These are phyloP conservation scores for Aureobasidium melanogenum DNA, from an alignment of 2,329 filamentous ascomycete genomes.

Conservation along the genomic window DNA sequence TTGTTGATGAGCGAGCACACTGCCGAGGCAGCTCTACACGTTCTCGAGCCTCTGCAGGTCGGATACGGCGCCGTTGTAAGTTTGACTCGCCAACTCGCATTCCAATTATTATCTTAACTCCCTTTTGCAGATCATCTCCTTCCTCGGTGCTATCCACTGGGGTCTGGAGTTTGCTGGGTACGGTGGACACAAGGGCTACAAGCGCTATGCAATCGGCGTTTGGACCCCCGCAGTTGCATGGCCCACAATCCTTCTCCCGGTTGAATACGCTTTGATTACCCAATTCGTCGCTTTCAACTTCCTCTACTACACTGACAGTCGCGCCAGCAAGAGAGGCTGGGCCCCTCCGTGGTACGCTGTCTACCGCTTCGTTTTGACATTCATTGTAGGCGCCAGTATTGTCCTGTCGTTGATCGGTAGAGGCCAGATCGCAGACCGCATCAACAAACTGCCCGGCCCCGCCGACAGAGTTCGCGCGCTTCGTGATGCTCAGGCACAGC, in stretches of 20 bases:
- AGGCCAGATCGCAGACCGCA: slow-evolving; percentile 59
- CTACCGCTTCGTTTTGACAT: slow-evolving; percentile 88
- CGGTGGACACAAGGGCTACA: slow-evolving; percentile 59
- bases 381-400: slow-evolving; percentile 76
- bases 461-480: slow-evolving; percentile 43
- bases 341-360: slow-evolving; percentile 76
- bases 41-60: slow-evolving; percentile 79
- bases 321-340: slow-evolving; percentile 65
- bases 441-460: slow-evolving; percentile 37
- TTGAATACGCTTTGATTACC: slow-evolving; percentile 74
- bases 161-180: slow-evolving; percentile 75
- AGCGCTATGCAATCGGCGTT: slow-evolving; percentile 76
- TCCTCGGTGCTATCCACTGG: slow-evolving; percentile 91
- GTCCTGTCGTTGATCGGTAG: slow-evolving; percentile 73
- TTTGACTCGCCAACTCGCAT: slow-evolving; percentile 16
- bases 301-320: slow-evolving; percentile 76
- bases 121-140: slow-evolving; percentile 65
- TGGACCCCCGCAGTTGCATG: slow-evolving; percentile 73
- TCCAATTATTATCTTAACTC: background rate
- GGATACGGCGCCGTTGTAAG: slow-evolving; percentile 79
- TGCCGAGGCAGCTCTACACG: slow-evolving; percentile 60
- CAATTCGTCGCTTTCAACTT: slow-evolving; percentile 81
- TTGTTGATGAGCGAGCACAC: slow-evolving; percentile 61
- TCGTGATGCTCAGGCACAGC: slow-evolving; percentile 26
- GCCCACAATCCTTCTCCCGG: slow-evolving; percentile 77